Evolutionary conservation across 352 stramenopile species (phyloP).

Genomic region (Phytopythium cucurbitacearum): DNA sequence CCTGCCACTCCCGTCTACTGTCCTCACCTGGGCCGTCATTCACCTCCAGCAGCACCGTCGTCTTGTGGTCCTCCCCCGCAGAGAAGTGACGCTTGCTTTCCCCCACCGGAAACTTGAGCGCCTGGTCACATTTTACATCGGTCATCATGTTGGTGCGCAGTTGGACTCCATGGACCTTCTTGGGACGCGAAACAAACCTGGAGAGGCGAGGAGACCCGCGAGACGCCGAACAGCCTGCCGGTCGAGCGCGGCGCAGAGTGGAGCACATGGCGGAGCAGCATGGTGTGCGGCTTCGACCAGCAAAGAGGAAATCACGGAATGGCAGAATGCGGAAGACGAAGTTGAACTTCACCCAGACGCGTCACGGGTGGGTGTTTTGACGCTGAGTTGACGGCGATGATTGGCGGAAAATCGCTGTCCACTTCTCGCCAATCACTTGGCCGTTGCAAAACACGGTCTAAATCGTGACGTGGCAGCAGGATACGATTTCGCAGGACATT

Average conservation of each 20-base stretch:
- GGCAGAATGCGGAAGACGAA: no score
- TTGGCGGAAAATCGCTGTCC: not conserved
- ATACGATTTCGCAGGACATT: not conserved
- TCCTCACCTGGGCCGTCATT: slow-evolving; percentile 45
- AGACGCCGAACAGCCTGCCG: not conserved
- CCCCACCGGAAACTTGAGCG: no score
- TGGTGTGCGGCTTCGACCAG: not conserved
- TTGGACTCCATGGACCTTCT: no score
- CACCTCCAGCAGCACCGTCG: slow-evolving; percentile 71
- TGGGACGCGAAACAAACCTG: not conserved
- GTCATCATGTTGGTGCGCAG: no score
- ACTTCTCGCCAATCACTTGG: not conserved
- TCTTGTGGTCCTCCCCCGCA: slow-evolving; percentile 55
- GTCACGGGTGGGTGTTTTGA: not conserved
- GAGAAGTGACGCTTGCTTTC: slow-evolving; percentile 11
- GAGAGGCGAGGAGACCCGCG: not conserved
- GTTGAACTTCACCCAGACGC: no score
- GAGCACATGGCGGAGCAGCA: slow-evolving; percentile 4
- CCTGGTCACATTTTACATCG: no score
- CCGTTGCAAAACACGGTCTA: no score
- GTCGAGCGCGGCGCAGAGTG: not conserved
- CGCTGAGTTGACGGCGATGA: not conserved
- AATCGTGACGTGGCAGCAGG: no score
- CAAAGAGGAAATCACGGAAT: not conserved
- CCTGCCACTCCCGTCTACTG: not conserved